phyloP scores from a whole-genome alignment of 2,329 filamentous ascomycete genomes.

The Colletotrichum liriopes region DNA sequence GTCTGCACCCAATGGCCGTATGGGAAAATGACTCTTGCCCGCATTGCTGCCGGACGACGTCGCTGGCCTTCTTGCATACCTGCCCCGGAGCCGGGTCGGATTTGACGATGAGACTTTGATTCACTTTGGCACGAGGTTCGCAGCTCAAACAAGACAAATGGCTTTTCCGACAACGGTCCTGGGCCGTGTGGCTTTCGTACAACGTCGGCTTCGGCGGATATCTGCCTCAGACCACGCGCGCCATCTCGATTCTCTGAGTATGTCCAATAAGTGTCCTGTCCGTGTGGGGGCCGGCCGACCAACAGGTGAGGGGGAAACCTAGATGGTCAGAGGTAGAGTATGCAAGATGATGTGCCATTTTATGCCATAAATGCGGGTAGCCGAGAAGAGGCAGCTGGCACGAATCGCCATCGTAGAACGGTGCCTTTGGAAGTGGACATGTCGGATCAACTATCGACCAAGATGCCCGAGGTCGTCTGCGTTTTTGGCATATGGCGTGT shows the following conservation, averaged over 20 bases:
- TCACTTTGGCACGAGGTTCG: constrained; percentile 42
- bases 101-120: constrained; percentile 30
- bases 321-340: constrained; percentile 27
- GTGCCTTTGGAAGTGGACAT: constrained; percentile 33
- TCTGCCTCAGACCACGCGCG: constrained; percentile 30
- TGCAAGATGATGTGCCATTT: constrained; percentile 44
- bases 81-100: constrained; percentile 4
- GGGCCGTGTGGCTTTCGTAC: constrained; percentile 15
- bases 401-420: constrained; percentile 34
- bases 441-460: constrained; percentile 29
- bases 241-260: constrained; percentile 10
- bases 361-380: constrained; percentile 44
- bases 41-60: constrained; percentile 25
- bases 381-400: constrained; percentile 40
- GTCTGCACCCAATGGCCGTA: constrained; percentile 24
- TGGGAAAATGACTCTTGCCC: constrained; percentile 15
- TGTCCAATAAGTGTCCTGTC: constrained; percentile 11
- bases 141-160: constrained; percentile 36
- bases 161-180: constrained; percentile 12
- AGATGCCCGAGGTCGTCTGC: constrained; percentile 7
- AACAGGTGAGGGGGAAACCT: constrained; percentile 20
- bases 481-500: neutral
- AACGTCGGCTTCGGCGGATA: constrained; percentile 28
- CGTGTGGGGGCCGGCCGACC: constrained; percentile 17
- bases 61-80: constrained; percentile 2